phyloP scores from a whole-genome alignment of 2,329 filamentous ascomycete species.

The Paracoccidioides brasiliensis region DNA sequence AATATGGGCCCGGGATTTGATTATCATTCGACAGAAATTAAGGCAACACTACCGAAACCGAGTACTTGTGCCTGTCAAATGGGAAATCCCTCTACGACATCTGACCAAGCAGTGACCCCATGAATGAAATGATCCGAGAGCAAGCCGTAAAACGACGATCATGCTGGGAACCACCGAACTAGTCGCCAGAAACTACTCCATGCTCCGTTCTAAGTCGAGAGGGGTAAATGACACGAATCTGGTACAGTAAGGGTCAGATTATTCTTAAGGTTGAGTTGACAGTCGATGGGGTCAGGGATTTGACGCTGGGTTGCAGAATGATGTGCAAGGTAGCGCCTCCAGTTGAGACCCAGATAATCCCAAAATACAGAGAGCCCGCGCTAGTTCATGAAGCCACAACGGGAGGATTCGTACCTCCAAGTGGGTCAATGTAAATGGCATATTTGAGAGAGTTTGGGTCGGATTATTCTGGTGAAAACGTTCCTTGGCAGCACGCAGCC shows the following conservation, averaged over 20 bases:
- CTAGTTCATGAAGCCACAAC: conserved; percentile 9
- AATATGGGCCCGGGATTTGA: neutral
- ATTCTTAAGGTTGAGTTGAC: conserved; percentile 17
- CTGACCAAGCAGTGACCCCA: neutral
- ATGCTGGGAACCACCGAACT: neutral
- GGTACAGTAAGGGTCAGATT: conserved; percentile 6
- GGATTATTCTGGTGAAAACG: neutral
- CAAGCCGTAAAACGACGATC: conserved; percentile 4
- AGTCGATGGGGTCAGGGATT: conserved; percentile 17
- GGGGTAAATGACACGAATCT: conserved; percentile 7
- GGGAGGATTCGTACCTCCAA: conserved; percentile 2
- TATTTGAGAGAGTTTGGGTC: neutral
- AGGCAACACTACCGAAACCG: neutral
- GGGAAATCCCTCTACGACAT: conserved; percentile 3
- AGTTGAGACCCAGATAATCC: conserved; percentile 3
- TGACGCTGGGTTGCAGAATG: conserved; percentile 10
- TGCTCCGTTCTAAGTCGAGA: conserved; percentile 10
- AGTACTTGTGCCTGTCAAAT: conserved; percentile 1
- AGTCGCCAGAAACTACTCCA: conserved; percentile 9
- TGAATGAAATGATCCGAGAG: conserved; percentile 1
- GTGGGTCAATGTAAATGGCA: conserved; percentile 3
- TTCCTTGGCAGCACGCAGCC: neutral
- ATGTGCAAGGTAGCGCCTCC: conserved; percentile 8
- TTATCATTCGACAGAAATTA: conserved; percentile 3
- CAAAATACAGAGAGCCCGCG: conserved; percentile 5